phyloP scores from a whole-genome alignment of 192 early-diverging fungal species.

The Phlyctochytrium arcticum region DNA sequence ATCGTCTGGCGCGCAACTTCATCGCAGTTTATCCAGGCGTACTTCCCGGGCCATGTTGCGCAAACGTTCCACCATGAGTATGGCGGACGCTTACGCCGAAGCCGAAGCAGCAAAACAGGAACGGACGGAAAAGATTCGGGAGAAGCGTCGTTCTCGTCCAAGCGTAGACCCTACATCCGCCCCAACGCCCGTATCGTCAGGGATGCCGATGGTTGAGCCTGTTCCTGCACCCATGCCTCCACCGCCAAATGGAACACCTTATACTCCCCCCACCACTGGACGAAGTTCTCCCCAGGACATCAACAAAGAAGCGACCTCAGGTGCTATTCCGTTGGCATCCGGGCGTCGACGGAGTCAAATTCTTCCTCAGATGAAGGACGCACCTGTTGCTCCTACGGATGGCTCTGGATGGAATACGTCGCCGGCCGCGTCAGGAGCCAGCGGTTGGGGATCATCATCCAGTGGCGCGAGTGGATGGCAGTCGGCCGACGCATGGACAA shows the following conservation, averaged over 20 bases:
- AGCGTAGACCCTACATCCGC: not conserved
- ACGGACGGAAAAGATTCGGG: slow-evolving; percentile 41
- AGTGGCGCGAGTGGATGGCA: not conserved
- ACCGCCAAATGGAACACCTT: not conserved
- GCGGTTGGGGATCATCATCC: slow-evolving; percentile 16
- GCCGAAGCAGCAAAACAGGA: slow-evolving; percentile 37
- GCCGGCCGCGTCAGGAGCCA: not conserved
- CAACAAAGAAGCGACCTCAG: slow-evolving; percentile 2
- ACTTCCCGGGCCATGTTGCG: slow-evolving; percentile 7
- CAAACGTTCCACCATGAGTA: slow-evolving; percentile 17
- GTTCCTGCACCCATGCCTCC: not conserved
- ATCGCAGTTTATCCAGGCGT: not conserved
- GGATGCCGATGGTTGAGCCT: not conserved
- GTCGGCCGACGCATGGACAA: no score
- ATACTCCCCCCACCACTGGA: not conserved
- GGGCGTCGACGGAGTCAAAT: slow-evolving; percentile 8
- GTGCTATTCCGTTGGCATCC: slow-evolving; percentile 13
- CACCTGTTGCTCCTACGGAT: no score
- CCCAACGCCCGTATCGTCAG: not conserved
- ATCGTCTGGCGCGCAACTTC: not conserved
- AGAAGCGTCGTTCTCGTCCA: slow-evolving; percentile 29
- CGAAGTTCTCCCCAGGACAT: not conserved
- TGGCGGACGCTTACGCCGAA: slow-evolving; percentile 25
- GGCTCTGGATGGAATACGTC: no score
- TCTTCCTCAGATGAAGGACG: not conserved